Evolutionary conservation across 1,284 basidiomycete genomes (phyloP).

Genomic region (Leccinum subrobustum): DNA sequence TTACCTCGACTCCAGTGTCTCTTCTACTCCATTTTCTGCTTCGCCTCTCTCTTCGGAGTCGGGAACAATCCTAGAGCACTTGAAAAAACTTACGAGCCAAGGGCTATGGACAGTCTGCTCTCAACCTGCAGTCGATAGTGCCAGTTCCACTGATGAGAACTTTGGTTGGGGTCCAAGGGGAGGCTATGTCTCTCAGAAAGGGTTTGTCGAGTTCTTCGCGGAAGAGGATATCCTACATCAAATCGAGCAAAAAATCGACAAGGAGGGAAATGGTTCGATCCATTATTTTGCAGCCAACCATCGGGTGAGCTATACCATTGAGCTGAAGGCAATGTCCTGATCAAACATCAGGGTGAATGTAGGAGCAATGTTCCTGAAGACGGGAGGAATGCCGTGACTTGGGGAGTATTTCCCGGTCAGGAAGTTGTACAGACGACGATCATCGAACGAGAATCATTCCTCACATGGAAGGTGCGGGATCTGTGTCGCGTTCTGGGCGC

Average conservation of each 20-base stretch:
- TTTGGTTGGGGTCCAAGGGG: constrained; percentile 92
- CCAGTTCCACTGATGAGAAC: constrained; percentile 67
- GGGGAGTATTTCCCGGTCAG: constrained; percentile 97
- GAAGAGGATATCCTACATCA: constrained; percentile 32
- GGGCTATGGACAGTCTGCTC: constrained; percentile 97
- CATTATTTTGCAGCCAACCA: constrained; percentile 87
- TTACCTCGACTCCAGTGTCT: constrained; percentile 71
- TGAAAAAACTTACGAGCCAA: constrained; percentile 72
- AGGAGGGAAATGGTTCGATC: constrained; percentile 62
- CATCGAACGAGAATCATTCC: constrained; percentile 90
- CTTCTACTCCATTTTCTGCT: constrained; percentile 88
- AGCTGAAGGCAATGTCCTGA: not conserved
- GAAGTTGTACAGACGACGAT: constrained; percentile 98
- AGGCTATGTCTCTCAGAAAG: constrained; percentile 97
- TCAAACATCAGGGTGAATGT: constrained; percentile 65
- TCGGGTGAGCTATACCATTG: constrained; percentile 46
- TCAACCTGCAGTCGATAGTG: constrained; percentile 91
- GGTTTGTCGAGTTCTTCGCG: constrained; percentile 97
- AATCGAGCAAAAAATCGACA: constrained; percentile 60
- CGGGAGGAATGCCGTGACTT: constrained; percentile 94
- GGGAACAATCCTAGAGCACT: constrained; percentile 72
- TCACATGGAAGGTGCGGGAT: constrained; percentile 82
- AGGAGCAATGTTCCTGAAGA: constrained; percentile 79
- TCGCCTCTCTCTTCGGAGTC: constrained; percentile 87
- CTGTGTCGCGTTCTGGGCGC: not conserved